Percentiles rank a stretch among this genome's conserved stretches.
Conservation (phyloP, 2,329 filamentous ascomycete species). For the Pseudogymnoascus pannorum region DNA sequence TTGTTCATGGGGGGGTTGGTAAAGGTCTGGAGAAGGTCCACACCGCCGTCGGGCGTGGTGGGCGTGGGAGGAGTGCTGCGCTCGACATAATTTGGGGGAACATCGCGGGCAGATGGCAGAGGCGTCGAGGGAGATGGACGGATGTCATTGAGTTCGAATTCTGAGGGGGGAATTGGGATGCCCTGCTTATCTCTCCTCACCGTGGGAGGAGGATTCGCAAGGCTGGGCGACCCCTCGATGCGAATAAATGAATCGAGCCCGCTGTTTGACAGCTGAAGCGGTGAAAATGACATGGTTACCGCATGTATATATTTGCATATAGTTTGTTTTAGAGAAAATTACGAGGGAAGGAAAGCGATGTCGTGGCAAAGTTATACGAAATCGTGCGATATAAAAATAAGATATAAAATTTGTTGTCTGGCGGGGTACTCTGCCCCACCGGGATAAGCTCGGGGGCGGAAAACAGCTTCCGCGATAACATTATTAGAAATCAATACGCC, state of each 20-base stretch:
- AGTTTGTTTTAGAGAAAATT: background rate
- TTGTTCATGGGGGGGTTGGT: constrained; percentile 60
- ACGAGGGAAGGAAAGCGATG: background rate
- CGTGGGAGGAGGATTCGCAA: background rate
- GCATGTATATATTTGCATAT: too few relatives aligned
- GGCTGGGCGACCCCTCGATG: background rate
- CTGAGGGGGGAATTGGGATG: background rate
- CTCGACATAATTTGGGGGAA: constrained; percentile 32
- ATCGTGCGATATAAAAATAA: background rate
- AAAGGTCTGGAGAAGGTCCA: constrained; percentile 47
- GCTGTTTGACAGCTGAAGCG: background rate
- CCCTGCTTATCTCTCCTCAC: constrained; percentile 2
- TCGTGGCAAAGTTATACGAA: background rate
- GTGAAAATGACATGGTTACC: background rate
- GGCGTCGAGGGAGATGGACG: background rate
- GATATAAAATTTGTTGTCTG: background rate
- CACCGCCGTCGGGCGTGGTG: constrained; percentile 31
- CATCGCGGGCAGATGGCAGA: background rate
- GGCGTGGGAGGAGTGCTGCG: constrained; percentile 47
- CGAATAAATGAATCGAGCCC: background rate
- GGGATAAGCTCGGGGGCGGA: background rate
- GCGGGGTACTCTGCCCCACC: background rate
- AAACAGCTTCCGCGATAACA: background rate
- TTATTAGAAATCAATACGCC: background rate
- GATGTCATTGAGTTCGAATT: background rate